Evolutionary conservation across 2,329 filamentous ascomycete species (phyloP), one percentile per base, ranked within the genome.

Genomic region (Penicillium sp.): DNA sequence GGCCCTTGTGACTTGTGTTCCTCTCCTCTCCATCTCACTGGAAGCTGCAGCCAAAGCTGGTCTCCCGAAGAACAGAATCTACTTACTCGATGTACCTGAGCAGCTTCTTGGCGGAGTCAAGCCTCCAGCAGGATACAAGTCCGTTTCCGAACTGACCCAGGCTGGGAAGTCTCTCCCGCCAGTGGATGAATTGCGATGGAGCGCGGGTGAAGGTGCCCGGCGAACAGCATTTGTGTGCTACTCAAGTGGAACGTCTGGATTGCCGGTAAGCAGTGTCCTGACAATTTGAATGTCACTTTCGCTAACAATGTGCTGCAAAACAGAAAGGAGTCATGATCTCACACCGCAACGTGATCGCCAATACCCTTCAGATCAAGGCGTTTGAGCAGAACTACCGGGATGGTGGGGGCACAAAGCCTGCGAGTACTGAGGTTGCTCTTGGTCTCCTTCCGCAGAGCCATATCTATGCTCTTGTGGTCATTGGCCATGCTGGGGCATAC

Each of bases 291-390:
- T 23, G 27, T 32, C 10, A 25, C 6, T 45, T 34, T 16, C 2
- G 31, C 38, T 45, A n/a, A 50, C 42, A 3, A 25, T 13, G 27
- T 23, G 10, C 3, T 18, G 27, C 21, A 18, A 25, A 16, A 29
- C 55, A 89, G 84, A 91, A 91, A 86, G 89, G 88, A 42, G 89
- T 92, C 50, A 91, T 90, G 86, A 89, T 93, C 56, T 89, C 88
- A 4, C 89, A 93, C 68, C 76, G 76, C 37, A 93, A 93, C 60
- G 86, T 92, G 41, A 92, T 93, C 46, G 83, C 89, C 50, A 93
- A 92, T 66, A 81, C 85, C 0, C 65, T 91, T 45, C 88, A 91
- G 68, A 79, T 86, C 52, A 67, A 65, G 7, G 67, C 79, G 0
- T 85, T 73, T 57, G 84, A 87, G 41, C 68, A 73, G 32, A 63